These are phyloP conservation scores for Carpinus viminea DNA, from an alignment of 306 rosid genomes.

Conservation along the genomic window DNA sequence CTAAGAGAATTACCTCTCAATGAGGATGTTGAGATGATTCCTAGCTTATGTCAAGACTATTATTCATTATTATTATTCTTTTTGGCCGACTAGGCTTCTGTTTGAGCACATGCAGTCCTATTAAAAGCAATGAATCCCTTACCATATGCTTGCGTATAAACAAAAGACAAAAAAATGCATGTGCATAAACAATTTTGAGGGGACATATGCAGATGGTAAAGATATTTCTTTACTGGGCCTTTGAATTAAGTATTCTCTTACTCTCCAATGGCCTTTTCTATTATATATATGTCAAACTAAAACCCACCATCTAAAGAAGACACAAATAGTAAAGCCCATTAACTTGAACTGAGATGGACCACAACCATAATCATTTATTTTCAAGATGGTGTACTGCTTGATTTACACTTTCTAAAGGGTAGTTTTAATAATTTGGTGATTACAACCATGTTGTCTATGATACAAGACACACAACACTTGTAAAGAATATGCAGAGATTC, in stretches of 20 bases:
- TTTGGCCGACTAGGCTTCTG: neutral
- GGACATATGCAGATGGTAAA: no score
- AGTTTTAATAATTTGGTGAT: neutral
- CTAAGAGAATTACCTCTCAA: neutral
- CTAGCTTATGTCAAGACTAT: neutral
- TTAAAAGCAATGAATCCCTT: neutral
- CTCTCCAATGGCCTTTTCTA: neutral
- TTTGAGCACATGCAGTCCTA: neutral
- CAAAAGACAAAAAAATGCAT: neutral
- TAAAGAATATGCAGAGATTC: neutral
- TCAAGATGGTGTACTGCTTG: neutral
- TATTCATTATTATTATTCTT: neutral
- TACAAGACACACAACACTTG: neutral
- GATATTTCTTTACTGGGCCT: neutral
- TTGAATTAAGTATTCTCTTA: neutral
- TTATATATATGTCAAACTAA: neutral
- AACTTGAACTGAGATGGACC: constrained; percentile 5
- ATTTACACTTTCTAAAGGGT: neutral
- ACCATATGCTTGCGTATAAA: neutral
- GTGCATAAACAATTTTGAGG: neutral
- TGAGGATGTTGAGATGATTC: neutral
- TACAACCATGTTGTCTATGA: neutral
- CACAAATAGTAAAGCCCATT: neutral
- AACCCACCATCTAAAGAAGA: neutral
- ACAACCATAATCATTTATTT: neutral